Conservation (phyloP, 78 protist genomes). For the Dictyostelium firmibasis region DNA sequence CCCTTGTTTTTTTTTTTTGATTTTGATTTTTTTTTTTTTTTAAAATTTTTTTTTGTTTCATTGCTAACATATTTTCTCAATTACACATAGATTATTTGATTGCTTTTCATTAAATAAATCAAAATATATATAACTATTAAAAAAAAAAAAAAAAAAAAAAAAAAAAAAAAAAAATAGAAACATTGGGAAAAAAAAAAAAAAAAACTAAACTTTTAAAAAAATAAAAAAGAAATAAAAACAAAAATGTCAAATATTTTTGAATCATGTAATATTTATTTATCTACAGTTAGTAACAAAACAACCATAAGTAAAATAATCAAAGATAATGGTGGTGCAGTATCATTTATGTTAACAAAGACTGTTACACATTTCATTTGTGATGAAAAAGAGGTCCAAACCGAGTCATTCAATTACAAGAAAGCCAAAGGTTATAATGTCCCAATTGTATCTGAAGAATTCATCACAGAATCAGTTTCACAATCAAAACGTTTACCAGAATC, state of each 20-base stretch:
- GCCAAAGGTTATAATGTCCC: not conserved
- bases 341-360: constrained; percentile 17
- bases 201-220: not conserved
- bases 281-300: constrained; percentile 16
- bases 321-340: constrained; percentile 50
- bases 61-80: not conserved
- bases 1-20: not conserved
- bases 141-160: not conserved
- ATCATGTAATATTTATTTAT: constrained; percentile 16
- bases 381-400: not conserved
- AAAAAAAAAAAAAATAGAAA: not conserved
- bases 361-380: constrained; percentile 16
- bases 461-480: not conserved
- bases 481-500: not conserved
- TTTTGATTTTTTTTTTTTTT: not conserved
- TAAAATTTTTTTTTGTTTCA: not conserved
- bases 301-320: constrained; percentile 11
- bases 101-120: not conserved
- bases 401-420: constrained; percentile 19
- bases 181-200: not conserved
- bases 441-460: constrained; percentile 14
- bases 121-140: not conserved
- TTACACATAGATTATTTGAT: not conserved
- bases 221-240: not conserved
- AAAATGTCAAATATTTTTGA: not conserved